Percentiles rank a stretch among this genome's conserved stretches.
These are phyloP conservation scores for Coelastrella sp. DNA, from an alignment of 139 green algal genomes.

Conservation along the genomic window DNA sequence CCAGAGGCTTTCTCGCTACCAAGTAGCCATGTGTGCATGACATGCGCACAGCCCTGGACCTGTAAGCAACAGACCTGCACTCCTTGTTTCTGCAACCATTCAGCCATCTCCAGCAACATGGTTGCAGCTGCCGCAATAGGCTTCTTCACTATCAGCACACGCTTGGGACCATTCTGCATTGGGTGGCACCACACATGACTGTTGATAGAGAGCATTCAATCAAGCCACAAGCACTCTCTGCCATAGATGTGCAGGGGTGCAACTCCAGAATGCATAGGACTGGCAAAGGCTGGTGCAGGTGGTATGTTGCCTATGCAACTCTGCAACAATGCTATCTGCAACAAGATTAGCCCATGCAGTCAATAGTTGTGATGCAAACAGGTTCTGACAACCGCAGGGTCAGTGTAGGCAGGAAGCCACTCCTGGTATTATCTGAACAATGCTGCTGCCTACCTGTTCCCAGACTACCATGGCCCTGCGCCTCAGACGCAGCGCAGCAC, in stretches of 20 bases:
- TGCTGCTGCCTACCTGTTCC: slow-evolving; percentile 9
- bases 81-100: slow-evolving; percentile 62
- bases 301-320: background rate
- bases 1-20: no score
- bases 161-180: slow-evolving; percentile 53
- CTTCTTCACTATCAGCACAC: slow-evolving; percentile 84
- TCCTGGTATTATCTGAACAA: background rate
- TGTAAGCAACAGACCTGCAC: no score
- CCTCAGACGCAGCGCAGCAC: slow-evolving; percentile 45
- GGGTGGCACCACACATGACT: background rate
- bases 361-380: background rate
- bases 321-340: background rate
- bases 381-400: no score
- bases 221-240: background rate
- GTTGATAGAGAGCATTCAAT: background rate
- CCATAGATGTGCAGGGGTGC: background rate
- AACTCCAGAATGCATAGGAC: no score
- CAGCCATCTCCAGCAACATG: slow-evolving; percentile 74
- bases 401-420: no score
- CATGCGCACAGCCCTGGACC: background rate
- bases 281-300: background rate
- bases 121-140: slow-evolving; percentile 58
- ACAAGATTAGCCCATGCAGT: background rate
- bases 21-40: no score
- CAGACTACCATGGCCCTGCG: slow-evolving; percentile 49